Evolutionary conservation across 495 filamentous ascomycete genomes (phyloP).

Genomic region (Penicillium maclennaniae): DNA sequence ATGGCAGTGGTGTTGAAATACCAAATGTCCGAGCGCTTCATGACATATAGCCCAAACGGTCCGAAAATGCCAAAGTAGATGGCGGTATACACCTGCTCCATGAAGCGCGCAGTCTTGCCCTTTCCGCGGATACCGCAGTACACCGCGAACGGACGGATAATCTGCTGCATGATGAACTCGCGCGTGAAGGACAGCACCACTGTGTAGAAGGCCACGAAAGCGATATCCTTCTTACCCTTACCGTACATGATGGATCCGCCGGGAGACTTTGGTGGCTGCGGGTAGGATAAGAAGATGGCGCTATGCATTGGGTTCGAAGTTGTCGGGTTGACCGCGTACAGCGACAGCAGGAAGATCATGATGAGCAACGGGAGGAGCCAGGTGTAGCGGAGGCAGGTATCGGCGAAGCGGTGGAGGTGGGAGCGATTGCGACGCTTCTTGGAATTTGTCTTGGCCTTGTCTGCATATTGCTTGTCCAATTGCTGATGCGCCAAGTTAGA

Average conservation of each 20-base stretch:
- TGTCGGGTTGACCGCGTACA: slow-evolving; percentile 76
- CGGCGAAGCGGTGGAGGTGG: slow-evolving; percentile 61
- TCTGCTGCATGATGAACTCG: slow-evolving; percentile 93
- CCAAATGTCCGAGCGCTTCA: slow-evolving; percentile 90
- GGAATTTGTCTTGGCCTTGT: slow-evolving; percentile 30
- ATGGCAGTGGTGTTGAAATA: slow-evolving; percentile 92
- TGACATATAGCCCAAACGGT: slow-evolving; percentile 86
- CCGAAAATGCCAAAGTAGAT: slow-evolving; percentile 86
- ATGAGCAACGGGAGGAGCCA: slow-evolving; percentile 78
- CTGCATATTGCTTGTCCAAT: slow-evolving; percentile 26
- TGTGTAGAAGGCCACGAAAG: slow-evolving; percentile 87
- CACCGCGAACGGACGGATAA: slow-evolving; percentile 75
- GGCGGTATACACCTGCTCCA: slow-evolving; percentile 98
- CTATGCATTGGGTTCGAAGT: slow-evolving; percentile 76
- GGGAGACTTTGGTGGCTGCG: slow-evolving; percentile 54
- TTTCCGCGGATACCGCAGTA: slow-evolving; percentile 65
- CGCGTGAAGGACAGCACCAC: slow-evolving; percentile 88
- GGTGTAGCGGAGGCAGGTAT: slow-evolving; percentile 66
- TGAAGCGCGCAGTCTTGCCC: slow-evolving; percentile 85
- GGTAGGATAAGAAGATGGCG: slow-evolving; percentile 94
- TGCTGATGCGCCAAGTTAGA: slow-evolving; percentile 17
- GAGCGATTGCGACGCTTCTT: slow-evolving; percentile 55
- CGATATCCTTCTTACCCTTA: slow-evolving; percentile 80
- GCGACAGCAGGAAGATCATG: slow-evolving; percentile 55
- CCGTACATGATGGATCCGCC: slow-evolving; percentile 71